Percentiles rank a stretch among this genome's conserved stretches.
These are phyloP conservation scores for Dictyostelium brefeldianum DNA, from an alignment of 78 protist genomes.

Conservation along the genomic window DNA sequence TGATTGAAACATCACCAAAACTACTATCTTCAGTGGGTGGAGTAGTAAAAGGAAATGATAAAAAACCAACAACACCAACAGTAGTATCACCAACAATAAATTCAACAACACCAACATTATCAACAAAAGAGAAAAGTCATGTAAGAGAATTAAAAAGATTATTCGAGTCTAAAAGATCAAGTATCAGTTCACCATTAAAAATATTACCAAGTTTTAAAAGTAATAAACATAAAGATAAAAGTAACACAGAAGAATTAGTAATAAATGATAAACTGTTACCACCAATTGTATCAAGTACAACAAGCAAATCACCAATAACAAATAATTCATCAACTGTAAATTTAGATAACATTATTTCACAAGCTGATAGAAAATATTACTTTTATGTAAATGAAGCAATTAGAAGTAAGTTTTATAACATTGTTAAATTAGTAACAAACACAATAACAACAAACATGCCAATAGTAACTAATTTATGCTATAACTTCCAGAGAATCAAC, in stretches of 20 bases:
- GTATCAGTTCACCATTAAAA: background rate
- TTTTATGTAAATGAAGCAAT: conserved; percentile 80
- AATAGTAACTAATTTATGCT: background rate
- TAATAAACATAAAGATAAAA: conserved; percentile 1
- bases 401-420: conserved; percentile 23
- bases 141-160: conserved; percentile 75
- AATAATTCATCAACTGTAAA: background rate
- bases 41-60: background rate
- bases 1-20: background rate
- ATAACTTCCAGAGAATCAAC: conserved; percentile 42
- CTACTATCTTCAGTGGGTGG: background rate
- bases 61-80: background rate
- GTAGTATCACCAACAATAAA: background rate
- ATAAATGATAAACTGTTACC: conserved; percentile 5
- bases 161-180: conserved; percentile 62
- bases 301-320: background rate
- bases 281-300: background rate
- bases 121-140: conserved; percentile 37
- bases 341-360: conserved; percentile 37
- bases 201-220: background rate
- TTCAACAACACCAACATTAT: background rate
- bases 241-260: background rate
- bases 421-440: no score
- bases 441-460: no score
- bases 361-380: conserved; percentile 66